Evolutionary conservation across 73 alveolate species (phyloP).

Genomic region (Stentor roeselii): DNA sequence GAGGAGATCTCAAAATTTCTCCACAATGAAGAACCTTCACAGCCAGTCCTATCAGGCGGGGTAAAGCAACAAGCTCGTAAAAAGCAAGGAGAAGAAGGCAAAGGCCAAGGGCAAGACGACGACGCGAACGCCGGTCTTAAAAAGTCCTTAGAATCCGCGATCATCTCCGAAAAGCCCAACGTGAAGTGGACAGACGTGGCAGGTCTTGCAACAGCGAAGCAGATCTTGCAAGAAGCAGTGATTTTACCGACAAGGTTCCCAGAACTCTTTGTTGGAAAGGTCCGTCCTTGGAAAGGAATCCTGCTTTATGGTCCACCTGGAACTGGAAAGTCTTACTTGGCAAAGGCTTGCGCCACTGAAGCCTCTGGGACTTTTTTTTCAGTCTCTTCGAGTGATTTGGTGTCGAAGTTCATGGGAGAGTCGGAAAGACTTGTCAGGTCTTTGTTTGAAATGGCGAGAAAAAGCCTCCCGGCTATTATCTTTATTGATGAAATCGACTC

Average conservation of each 20-base stretch:
- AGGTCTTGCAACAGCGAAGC: conserved; percentile 94
- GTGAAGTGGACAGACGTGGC: conserved; percentile 95
- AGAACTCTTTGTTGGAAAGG: conserved; percentile 90
- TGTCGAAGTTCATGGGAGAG: conserved; percentile 85
- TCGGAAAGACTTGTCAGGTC: conserved; percentile 87
- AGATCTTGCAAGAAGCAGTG: conserved; percentile 94
- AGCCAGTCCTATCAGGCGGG: conserved; percentile 37
- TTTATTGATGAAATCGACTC: conserved; percentile 98
- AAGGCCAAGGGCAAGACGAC: conserved; percentile 47
- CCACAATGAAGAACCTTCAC: conserved; percentile 22
- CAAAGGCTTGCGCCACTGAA: conserved; percentile 99
- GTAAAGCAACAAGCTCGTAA: conserved; percentile 4
- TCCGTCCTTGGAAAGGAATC: conserved; percentile 97
- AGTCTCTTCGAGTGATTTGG: conserved; percentile 77
- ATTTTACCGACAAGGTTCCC: conserved; percentile 97
- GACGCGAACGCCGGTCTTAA: conserved; percentile 72
- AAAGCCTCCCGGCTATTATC: conserved; percentile 95
- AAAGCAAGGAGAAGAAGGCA: conserved; percentile 17
- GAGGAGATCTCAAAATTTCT: conserved; percentile 48
- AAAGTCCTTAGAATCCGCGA: conserved; percentile 81
- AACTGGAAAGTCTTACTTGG: conserved; percentile 97
- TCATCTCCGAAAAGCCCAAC: conserved; percentile 95
- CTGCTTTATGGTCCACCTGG: conserved; percentile 99
- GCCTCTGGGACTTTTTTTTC: conserved; percentile 97
- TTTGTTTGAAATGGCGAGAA: conserved; percentile 95